Evolutionary conservation across 164 flowering plant genomes (phyloP).

Genomic region (Piper betle): DNA sequence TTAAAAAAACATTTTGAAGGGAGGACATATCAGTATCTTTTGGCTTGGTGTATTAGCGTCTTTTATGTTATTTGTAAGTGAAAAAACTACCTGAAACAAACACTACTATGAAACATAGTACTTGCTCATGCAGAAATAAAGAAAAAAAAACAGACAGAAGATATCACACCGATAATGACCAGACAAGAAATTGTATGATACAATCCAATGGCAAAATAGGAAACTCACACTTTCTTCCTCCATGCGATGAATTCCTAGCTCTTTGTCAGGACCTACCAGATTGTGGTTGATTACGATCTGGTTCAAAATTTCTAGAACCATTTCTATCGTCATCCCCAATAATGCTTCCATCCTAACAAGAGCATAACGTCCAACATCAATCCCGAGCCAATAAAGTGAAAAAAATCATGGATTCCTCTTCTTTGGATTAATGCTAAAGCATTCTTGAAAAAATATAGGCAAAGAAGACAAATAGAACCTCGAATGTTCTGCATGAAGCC

Average conservation of each 20-base stretch:
- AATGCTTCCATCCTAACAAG: slow-evolving; percentile 19
- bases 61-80: too few species aligned
- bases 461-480: slow-evolving; percentile 16
- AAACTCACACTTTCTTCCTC: slow-evolving; percentile 39
- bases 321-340: slow-evolving; percentile 12
- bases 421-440: not conserved
- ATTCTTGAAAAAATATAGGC: not conserved
- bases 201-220: slow-evolving; percentile 6
- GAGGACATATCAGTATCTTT: too few species aligned
- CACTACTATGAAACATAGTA: too few species aligned
- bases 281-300: slow-evolving; percentile 15
- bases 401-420: not conserved
- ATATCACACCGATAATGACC: too few species aligned
- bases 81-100: too few species aligned
- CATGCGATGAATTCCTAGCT: slow-evolving; percentile 11
- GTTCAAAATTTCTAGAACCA: slow-evolving; percentile 8
- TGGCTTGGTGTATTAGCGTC: too few species aligned
- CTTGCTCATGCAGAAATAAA: too few species aligned
- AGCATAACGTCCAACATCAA: not conserved
- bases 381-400: not conserved
- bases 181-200: not conserved
- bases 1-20: too few species aligned
- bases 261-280: slow-evolving; percentile 21
- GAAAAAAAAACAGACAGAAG: too few species aligned
- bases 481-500: slow-evolving; percentile 9